phyloP scores from a whole-genome alignment of 2,329 filamentous ascomycete genomes.

The Hymenoscyphus linearis region DNA sequence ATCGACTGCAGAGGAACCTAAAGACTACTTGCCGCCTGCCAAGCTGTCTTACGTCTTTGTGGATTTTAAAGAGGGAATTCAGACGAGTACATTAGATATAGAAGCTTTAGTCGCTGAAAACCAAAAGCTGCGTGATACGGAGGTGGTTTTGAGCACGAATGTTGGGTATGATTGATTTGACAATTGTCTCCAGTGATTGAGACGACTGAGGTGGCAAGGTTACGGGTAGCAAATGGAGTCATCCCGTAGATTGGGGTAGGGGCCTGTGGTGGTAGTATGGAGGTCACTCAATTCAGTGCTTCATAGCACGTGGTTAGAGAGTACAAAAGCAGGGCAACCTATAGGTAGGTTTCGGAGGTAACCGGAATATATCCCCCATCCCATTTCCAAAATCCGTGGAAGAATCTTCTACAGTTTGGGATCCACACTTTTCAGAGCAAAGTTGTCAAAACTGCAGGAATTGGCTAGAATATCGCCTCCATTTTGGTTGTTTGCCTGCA shows the following conservation, averaged over 20 bases:
- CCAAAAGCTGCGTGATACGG: neutral
- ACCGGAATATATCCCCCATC: neutral
- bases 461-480: slow-evolving; percentile 5
- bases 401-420: slow-evolving; percentile 8
- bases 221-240: slow-evolving; percentile 6
- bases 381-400: too few species aligned
- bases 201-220: slow-evolving; percentile 8
- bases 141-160: neutral
- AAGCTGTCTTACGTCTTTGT: slow-evolving; percentile 4
- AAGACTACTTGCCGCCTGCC: slow-evolving; percentile 13
- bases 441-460: slow-evolving; percentile 16
- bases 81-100: neutral
- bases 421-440: too few species aligned
- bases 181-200: neutral
- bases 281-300: slow-evolving; percentile 1
- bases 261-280: neutral
- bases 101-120: neutral
- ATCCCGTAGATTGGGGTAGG: neutral
- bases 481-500: slow-evolving; percentile 24
- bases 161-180: neutral
- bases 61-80: neutral
- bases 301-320: neutral
- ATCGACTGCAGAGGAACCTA: too few species aligned
- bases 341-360: neutral
- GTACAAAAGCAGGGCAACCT: neutral